phyloP scores from a whole-genome alignment of 202 grass and related monocot species.

The Panicum hallii region DNA sequence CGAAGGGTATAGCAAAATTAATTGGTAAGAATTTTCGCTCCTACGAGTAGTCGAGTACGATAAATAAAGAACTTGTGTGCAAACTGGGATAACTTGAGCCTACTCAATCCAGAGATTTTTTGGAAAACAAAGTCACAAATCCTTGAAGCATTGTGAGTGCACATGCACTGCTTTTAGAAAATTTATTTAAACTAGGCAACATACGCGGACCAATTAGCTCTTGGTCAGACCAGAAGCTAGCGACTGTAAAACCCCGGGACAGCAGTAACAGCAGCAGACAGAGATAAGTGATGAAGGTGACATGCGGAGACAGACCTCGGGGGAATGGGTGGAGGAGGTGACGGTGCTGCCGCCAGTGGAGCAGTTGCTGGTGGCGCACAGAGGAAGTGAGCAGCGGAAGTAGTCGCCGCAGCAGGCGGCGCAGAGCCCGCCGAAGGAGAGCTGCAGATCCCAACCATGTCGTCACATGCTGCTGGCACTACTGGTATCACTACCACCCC shows the following conservation, averaged over 20 bases:
- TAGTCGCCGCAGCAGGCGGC: slow-evolving; percentile 42
- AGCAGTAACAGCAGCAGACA: slow-evolving; percentile 8
- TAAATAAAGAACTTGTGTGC: background rate
- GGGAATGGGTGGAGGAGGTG: slow-evolving; percentile 51
- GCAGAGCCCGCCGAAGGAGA: slow-evolving; percentile 42
- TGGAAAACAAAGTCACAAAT: background rate
- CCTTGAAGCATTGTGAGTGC: background rate
- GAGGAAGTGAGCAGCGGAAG: slow-evolving; percentile 53
- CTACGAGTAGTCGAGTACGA: background rate
- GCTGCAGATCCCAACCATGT: slow-evolving; percentile 58
- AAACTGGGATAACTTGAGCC: background rate
- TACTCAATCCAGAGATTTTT: background rate
- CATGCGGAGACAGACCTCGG: slow-evolving; percentile 46
- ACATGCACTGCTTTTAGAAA: background rate
- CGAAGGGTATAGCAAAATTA: background rate
- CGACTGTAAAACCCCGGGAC: background rate
- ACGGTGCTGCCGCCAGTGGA: slow-evolving; percentile 47
- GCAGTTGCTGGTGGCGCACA: slow-evolving; percentile 57
- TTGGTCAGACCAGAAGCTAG: background rate
- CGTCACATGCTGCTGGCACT: slow-evolving; percentile 35
- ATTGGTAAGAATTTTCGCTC: background rate
- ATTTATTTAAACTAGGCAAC: background rate
- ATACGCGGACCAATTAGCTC: background rate
- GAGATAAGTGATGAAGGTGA: slow-evolving; percentile 14
- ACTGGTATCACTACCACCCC: slow-evolving; percentile 22